Evolutionary conservation across 2,329 filamentous ascomycete species (phyloP).

Genomic region (Colletotrichum sp.): DNA sequence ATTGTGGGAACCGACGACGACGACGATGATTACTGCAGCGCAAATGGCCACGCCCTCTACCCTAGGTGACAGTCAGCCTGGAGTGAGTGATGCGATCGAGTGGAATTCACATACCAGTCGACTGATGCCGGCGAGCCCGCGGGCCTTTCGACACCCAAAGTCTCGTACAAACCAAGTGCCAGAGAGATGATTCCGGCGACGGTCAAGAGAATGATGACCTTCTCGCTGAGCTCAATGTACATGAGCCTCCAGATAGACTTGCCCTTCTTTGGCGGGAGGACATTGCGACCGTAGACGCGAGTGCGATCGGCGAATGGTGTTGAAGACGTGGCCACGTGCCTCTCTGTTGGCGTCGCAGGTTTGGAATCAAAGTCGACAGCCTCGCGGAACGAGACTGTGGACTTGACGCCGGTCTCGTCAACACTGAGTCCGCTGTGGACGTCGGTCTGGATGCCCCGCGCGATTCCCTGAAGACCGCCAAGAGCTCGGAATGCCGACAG

Average conservation of each 20-base stretch:
- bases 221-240: conserved; percentile 72
- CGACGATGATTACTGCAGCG: conserved; percentile 68
- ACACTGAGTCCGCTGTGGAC: conserved; percentile 67
- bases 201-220: conserved; percentile 69
- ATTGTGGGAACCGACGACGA: conserved; percentile 65
- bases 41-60: conserved; percentile 72
- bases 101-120: conserved; percentile 64
- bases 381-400: conserved; percentile 71
- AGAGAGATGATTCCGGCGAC: conserved; percentile 69
- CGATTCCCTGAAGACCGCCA: conserved; percentile 71
- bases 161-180: conserved; percentile 70
- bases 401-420: conserved; percentile 68
- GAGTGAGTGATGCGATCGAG: conserved; percentile 33
- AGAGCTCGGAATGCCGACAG: conserved; percentile 73
- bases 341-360: neutral
- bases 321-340: neutral
- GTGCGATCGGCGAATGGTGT: conserved; percentile 51
- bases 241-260: conserved; percentile 65
- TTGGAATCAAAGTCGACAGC: conserved; percentile 43
- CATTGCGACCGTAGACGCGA: conserved; percentile 63
- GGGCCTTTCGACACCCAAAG: conserved; percentile 54
- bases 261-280: conserved; percentile 66
- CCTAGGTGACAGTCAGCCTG: neutral
- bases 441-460: conserved; percentile 71
- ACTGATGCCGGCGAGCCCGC: conserved; percentile 46